Percentiles rank a stretch among this genome's conserved stretches.
Conservation (phyloP, 768 basidiomycete genomes). For the Naematelia encephala region DNA sequence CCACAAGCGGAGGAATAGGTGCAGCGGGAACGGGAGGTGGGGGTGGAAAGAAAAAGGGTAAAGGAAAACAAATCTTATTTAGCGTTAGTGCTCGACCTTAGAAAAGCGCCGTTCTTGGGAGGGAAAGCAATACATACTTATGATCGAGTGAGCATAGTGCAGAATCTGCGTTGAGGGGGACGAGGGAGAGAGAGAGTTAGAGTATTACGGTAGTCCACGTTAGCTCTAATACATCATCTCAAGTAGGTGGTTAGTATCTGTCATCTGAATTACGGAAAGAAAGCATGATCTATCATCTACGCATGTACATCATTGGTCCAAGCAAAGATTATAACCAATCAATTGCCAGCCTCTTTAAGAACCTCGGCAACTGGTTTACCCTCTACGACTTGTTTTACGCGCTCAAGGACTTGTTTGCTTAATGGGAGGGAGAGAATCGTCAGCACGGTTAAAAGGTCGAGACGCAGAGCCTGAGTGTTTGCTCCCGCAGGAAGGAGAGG, state of each 20-base stretch:
- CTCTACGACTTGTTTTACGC: constrained; percentile 66
- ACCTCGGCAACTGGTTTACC: constrained; percentile 64
- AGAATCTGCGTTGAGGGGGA: too few relatives aligned
- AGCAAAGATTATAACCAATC: neutral
- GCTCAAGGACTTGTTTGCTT: constrained; percentile 51
- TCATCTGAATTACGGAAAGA: neutral
- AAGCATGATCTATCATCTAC: constrained; percentile 5
- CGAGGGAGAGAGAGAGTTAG: too few relatives aligned
- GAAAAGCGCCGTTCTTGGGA: too few relatives aligned
- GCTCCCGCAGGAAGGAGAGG: too few relatives aligned
- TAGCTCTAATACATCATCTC: constrained; percentile 36
- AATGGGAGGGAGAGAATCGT: too few relatives aligned
- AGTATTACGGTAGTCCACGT: too few relatives aligned
- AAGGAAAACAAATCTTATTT: constrained; percentile 47
- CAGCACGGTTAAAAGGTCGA: neutral
- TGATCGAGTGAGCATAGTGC: too few relatives aligned
- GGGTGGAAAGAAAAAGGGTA: constrained; percentile 48
- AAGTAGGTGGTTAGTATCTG: neutral
- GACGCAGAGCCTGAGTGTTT: too few relatives aligned
- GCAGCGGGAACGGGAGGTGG: constrained; percentile 13
- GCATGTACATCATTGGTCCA: neutral
- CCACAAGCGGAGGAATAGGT: neutral
- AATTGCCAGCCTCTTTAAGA: constrained; percentile 43
- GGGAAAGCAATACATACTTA: too few relatives aligned
- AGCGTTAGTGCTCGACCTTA: constrained; percentile 40